phyloP scores from a whole-genome alignment of 805 yeast genomes.

The Candida anglica region DNA sequence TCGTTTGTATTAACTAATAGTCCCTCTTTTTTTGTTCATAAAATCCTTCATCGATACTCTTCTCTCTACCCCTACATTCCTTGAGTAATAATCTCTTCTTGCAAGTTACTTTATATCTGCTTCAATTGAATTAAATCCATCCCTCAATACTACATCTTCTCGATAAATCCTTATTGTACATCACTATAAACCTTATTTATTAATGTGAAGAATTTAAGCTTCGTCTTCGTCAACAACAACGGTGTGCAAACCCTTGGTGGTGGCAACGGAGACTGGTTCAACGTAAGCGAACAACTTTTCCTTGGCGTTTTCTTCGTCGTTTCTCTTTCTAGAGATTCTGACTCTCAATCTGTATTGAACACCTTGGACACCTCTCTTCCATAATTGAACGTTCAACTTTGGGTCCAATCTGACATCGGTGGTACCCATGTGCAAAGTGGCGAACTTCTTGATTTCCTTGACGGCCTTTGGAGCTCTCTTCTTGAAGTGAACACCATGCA shows the following conservation, averaged over 20 bases:
- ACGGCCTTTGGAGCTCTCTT: conserved; percentile 99
- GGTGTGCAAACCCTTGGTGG: conserved; percentile 97
- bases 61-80: too few species aligned
- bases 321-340: conserved; percentile 99
- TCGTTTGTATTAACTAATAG: too few species aligned
- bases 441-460: conserved; percentile 98
- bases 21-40: too few species aligned
- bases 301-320: conserved; percentile 99
- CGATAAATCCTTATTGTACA: conserved; percentile 15
- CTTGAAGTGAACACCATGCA: conserved; percentile 98
- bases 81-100: too few species aligned
- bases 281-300: conserved; percentile 97
- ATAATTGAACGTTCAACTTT: conserved; percentile 94
- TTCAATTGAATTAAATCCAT: too few species aligned
- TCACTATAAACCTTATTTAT: conserved; percentile 5
- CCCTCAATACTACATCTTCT: neutral
- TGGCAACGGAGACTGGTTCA: conserved; percentile 93
- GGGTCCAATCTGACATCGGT: conserved; percentile 99
- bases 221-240: conserved; percentile 88
- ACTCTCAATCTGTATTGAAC: conserved; percentile 97
- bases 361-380: conserved; percentile 99
- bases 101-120: too few species aligned
- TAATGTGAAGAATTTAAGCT: conserved; percentile 29
- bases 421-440: conserved; percentile 98
- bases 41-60: too few species aligned